Evolutionary conservation across 441 rosid genomes (phyloP).

Genomic region (Macaranga tanarius): DNA sequence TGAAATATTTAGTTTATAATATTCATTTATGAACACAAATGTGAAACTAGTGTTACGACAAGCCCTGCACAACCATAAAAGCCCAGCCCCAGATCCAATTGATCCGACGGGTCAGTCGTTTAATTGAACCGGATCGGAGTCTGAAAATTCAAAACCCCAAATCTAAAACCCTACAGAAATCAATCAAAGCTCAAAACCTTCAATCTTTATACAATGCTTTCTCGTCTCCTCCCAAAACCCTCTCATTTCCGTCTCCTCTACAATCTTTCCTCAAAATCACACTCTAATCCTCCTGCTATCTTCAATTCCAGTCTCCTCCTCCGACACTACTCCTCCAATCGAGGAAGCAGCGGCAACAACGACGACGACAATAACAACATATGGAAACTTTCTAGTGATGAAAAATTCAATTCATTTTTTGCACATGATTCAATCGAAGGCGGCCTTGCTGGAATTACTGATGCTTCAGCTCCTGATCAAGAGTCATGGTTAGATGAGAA

Average conservation of each 20-base stretch:
- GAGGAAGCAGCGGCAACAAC: conserved; percentile 28
- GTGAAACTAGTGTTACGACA: no score
- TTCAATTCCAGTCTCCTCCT: conserved; percentile 34
- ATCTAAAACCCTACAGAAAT: conserved; percentile 6
- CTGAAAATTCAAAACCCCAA: not conserved
- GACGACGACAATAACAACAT: conserved; percentile 23
- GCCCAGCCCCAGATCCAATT: not conserved
- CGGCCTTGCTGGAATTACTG: conserved; percentile 32
- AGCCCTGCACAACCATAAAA: no score
- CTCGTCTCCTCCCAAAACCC: conserved; percentile 62
- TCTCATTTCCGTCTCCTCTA: conserved; percentile 55
- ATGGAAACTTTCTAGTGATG: conserved; percentile 53
- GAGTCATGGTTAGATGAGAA: conserved; percentile 38
- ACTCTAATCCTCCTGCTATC: conserved; percentile 18
- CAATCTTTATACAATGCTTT: conserved; percentile 42
- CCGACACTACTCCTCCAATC: conserved; percentile 49
- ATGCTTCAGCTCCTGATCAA: conserved; percentile 22
- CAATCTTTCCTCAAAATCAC: conserved; percentile 37
- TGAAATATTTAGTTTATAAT: no score
- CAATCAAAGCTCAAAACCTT: not conserved
- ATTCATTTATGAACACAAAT: no score
- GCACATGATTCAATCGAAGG: conserved; percentile 26
- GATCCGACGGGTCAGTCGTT: not conserved
- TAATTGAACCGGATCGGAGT: not conserved
- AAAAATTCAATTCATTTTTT: conserved; percentile 37